Evolutionary conservation across 495 filamentous ascomycete genomes (phyloP).

Genomic region (Baudoinia panamericana): DNA sequence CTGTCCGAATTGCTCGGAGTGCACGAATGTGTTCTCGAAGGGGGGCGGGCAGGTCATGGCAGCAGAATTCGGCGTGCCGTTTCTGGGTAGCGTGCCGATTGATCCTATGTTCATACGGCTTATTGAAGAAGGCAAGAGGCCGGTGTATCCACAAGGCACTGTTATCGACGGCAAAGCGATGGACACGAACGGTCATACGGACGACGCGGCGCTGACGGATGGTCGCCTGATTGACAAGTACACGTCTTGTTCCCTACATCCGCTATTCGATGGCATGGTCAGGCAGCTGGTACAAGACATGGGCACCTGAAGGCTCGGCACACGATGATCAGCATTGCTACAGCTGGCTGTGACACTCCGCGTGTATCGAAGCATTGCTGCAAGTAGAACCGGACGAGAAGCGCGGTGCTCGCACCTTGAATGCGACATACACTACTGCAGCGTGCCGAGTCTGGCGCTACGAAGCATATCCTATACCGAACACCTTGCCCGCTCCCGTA

Average conservation of each 20-base stretch:
- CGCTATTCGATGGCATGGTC: conserved; percentile 58
- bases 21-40: conserved; percentile 80
- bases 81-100: conserved; percentile 78
- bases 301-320: too few relatives aligned
- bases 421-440: too few relatives aligned
- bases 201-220: conserved; percentile 30
- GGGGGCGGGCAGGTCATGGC: conserved; percentile 90
- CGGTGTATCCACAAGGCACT: conserved; percentile 31
- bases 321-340: too few relatives aligned
- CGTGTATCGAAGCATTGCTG: too few relatives aligned
- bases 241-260: conserved; percentile 57
- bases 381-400: too few relatives aligned
- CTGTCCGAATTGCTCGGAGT: conserved; percentile 87
- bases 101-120: conserved; percentile 60
- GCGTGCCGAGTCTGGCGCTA: too few relatives aligned
- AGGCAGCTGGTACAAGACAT: conserved; percentile 39
- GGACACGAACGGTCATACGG: conserved; percentile 19
- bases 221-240: conserved; percentile 65
- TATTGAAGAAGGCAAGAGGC: conserved; percentile 47
- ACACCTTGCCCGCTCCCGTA: too few relatives aligned
- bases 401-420: too few relatives aligned
- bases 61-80: conserved; percentile 64
- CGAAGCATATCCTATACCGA: too few relatives aligned
- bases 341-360: too few relatives aligned
- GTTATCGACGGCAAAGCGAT: conserved; percentile 20